Base-by-base conservation (phyloP, 257 asterid genomes). In the Lantana camara region DNA sequence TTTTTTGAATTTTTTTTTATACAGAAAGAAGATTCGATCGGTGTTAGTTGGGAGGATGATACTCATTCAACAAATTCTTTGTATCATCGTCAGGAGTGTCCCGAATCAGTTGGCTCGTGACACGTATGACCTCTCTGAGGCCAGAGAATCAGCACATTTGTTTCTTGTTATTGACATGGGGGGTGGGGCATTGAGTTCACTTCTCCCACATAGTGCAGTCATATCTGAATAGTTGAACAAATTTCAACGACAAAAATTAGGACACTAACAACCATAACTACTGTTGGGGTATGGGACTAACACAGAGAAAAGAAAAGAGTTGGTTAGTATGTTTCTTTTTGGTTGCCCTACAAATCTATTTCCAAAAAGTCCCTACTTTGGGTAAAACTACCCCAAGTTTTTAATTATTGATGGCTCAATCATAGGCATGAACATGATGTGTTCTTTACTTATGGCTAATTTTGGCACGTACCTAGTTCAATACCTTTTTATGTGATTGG, bases 101-200 rank as follows among this genome's bases (percentile, higher is more conserved):
- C n/a, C n/a, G n/a, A n/a, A n/a, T n/a, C n/a, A n/a, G n/a, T n/a
- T n/a, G n/a, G n/a, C n/a, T n/a, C n/a, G n/a, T n/a, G n/a, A n/a
- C n/a, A n/a, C n/a, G n/a, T n/a, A n/a, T n/a, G n/a, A n/a, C n/a
- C n/a, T n/a, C n/a, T n/a, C n/a, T n/a, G n/a, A n/a, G n/a, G n/a
- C n/a, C n/a, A n/a, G n/a, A n/a, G n/a, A n/a, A n/a, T n/a, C 77
- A 76, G 77, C 41, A 41, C 61, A 60, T 40, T 64, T 72, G 59
- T n/a, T n/a, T n/a, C n/a, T 57, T 54, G 64, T 51, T 37, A 27
- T 22, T 58, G 84, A 81, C 82, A 74, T 84, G 90, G 72, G 62
- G 67, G 23, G 20, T 66, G 80, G 76, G 78, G 56, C 73, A 30
- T 11, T 46, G 32, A 27, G 32, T 27, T 2, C 32, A 23, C 57